These are phyloP conservation scores for Daldinia sp. DNA, from an alignment of 2,329 filamentous ascomycete species.

Conservation along the genomic window DNA sequence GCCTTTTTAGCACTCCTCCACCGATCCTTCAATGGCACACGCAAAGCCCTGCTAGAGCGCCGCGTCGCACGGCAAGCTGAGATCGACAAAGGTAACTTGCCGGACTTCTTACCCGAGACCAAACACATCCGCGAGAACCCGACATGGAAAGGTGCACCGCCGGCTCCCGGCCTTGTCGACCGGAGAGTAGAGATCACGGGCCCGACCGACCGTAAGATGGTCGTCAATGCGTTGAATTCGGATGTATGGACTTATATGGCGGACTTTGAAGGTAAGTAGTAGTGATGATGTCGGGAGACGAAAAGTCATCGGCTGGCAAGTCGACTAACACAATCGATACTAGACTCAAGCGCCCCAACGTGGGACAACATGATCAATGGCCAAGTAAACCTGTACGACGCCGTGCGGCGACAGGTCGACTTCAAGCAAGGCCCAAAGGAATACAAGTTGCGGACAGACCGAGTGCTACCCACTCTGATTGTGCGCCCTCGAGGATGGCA, in stretches of 20 bases:
- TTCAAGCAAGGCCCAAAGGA: conserved; percentile 96
- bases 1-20: conserved; percentile 95
- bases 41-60: conserved; percentile 88
- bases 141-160: conserved; percentile 90
- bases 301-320: background rate
- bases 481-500: conserved; percentile 97
- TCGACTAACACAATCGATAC: conserved; percentile 27
- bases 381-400: conserved; percentile 97
- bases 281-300: background rate
- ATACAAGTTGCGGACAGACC: conserved; percentile 96
- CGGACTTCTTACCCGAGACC: conserved; percentile 96
- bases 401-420: conserved; percentile 90
- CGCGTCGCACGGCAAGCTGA: conserved; percentile 88
- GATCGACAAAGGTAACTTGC: conserved; percentile 86
- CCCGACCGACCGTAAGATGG: conserved; percentile 98
- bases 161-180: conserved; percentile 91
- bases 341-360: conserved; percentile 93
- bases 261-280: conserved; percentile 85
- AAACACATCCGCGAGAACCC: conserved; percentile 93
- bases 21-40: conserved; percentile 88
- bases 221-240: conserved; percentile 94
- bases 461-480: conserved; percentile 85
- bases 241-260: conserved; percentile 99
- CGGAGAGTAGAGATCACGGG: conserved; percentile 96
- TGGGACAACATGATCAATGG: conserved; percentile 99